Conservation (phyloP, 169 alveolate species). For the Plasmodium relictum region DNA sequence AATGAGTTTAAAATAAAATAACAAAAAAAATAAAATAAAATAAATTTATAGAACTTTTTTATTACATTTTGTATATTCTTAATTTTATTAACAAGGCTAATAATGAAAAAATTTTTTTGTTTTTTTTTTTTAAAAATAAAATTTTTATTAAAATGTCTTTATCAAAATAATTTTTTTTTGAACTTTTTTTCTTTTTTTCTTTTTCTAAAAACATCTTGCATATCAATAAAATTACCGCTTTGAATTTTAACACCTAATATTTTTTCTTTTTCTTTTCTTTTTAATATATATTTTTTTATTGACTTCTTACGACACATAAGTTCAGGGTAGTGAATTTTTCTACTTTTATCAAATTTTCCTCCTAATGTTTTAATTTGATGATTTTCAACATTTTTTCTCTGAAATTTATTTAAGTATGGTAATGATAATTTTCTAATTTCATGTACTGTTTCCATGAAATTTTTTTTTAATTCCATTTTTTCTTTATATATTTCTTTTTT, state of each 20-base stretch:
- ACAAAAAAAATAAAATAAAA: too few relatives aligned
- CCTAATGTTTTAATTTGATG: slow-evolving; percentile 55
- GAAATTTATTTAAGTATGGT: slow-evolving; percentile 58
- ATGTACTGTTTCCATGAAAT: slow-evolving; percentile 52
- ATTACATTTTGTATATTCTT: too few relatives aligned
- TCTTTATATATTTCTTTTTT: slow-evolving; percentile 22
- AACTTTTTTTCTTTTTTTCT: slow-evolving; percentile 18
- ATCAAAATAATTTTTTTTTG: slow-evolving; percentile 14
- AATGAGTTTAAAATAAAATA: too few relatives aligned
- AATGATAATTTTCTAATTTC: slow-evolving; percentile 47
- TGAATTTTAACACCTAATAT: slow-evolving; percentile 29
- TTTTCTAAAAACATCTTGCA: slow-evolving; percentile 54
- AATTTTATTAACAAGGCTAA: too few relatives aligned
- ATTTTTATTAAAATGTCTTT: too few relatives aligned
- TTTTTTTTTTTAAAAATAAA: too few relatives aligned
- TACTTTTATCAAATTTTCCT: slow-evolving; percentile 61
- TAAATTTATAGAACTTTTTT: too few relatives aligned
- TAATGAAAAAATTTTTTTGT: too few relatives aligned
- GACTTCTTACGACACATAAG: slow-evolving; percentile 80
- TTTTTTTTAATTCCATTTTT: slow-evolving; percentile 29
- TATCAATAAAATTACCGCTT: slow-evolving; percentile 32
- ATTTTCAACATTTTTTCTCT: slow-evolving; percentile 65
- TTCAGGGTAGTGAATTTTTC: slow-evolving; percentile 85
- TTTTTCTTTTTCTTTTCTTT: slow-evolving; percentile 79
- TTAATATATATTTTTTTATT: slow-evolving; percentile 78